These are phyloP conservation scores for Penicillium nordicum DNA, from an alignment of 2,329 filamentous ascomycete species.

Conservation along the genomic window DNA sequence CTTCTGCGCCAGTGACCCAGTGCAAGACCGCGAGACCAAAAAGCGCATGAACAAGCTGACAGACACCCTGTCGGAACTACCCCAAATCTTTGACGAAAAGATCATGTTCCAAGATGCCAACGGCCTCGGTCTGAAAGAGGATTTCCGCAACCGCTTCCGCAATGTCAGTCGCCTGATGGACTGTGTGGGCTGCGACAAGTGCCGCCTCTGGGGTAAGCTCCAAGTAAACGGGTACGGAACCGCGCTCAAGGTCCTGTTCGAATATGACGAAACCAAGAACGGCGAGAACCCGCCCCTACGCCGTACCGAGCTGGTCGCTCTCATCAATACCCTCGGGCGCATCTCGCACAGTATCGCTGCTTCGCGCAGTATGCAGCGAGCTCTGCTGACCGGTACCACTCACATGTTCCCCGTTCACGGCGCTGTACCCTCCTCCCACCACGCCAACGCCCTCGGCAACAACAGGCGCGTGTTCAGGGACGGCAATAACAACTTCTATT, in stretches of 20 bases:
- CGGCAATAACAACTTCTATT: constrained; percentile 34
- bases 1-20: constrained; percentile 82
- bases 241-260: constrained; percentile 91
- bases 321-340: constrained; percentile 90
- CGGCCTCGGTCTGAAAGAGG: constrained; percentile 78
- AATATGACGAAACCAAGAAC: constrained; percentile 70
- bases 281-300: constrained; percentile 68
- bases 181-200: constrained; percentile 98
- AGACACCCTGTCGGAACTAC: constrained; percentile 61
- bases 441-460: constrained; percentile 11
- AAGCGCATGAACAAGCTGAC: constrained; percentile 76
- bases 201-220: constrained; percentile 93
- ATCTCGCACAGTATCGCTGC: constrained; percentile 77
- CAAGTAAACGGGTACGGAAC: constrained; percentile 94
- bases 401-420: constrained; percentile 29
- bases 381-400: constrained; percentile 39
- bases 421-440: constrained; percentile 26
- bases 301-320: constrained; percentile 85
- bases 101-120: constrained; percentile 78
- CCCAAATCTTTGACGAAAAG: constrained; percentile 86
- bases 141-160: constrained; percentile 94
- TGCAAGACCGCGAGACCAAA: constrained; percentile 75
- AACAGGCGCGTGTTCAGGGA: constrained; percentile 30
- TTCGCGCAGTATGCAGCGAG: constrained; percentile 66
- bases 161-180: constrained; percentile 98